Conservation (phyloP, 2,329 filamentous ascomycete species). For the Exophiala sp. region DNA sequence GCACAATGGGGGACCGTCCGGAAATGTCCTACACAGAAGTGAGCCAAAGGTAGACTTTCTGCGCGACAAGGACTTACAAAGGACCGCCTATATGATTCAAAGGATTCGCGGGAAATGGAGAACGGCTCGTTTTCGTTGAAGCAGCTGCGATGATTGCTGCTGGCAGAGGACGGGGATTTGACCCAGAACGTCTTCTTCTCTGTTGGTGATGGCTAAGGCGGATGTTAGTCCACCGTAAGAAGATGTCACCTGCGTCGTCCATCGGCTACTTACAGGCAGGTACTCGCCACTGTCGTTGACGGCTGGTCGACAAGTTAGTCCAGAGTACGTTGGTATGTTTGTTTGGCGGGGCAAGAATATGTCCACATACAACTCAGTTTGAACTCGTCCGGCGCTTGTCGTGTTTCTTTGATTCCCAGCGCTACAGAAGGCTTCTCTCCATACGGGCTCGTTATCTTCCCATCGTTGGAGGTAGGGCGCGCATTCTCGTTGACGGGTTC, state of each 20-base stretch:
- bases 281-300: conserved; percentile 95
- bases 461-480: conserved; percentile 42
- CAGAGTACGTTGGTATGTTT: conserved; percentile 19
- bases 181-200: conserved; percentile 78
- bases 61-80: conserved; percentile 62
- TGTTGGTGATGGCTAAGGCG: conserved; percentile 68
- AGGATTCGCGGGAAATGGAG: conserved; percentile 91
- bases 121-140: conserved; percentile 85
- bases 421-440: conserved; percentile 53
- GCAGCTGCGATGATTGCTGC: conserved; percentile 56
- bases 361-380: conserved; percentile 66
- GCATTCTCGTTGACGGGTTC: conserved; percentile 51
- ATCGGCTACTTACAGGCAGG: conserved; percentile 68
- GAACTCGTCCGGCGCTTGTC: conserved; percentile 65
- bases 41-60: conserved; percentile 9
- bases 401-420: conserved; percentile 56
- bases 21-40: conserved; percentile 68
- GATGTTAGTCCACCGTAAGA: background rate
- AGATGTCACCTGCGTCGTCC: conserved; percentile 7
- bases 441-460: conserved; percentile 31
- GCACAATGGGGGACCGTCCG: conserved; percentile 69
- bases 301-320: conserved; percentile 51
- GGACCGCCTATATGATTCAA: conserved; percentile 91
- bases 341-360: background rate
- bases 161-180: conserved; percentile 44